Evolutionary conservation across 2,329 filamentous ascomycete species (phyloP).

Genomic region (Penicillium digitatum): DNA sequence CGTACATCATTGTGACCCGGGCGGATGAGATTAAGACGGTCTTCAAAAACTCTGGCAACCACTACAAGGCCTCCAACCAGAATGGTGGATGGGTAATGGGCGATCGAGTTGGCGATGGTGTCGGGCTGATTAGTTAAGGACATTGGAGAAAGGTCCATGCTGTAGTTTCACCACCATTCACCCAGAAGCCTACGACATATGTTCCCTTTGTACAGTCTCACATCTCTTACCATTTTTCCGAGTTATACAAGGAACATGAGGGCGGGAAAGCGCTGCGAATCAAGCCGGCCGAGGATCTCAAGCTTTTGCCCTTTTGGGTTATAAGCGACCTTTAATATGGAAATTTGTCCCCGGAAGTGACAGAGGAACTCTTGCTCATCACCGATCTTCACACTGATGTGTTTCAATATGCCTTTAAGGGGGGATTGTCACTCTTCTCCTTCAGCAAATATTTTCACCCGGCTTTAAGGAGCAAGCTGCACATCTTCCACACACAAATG

Average conservation of each 20-base stretch:
- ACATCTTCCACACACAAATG: constrained; percentile 31
- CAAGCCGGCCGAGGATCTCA: constrained; percentile 31
- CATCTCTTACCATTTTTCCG: not conserved
- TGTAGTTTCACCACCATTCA: not conserved
- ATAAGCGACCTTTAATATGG: constrained; percentile 43
- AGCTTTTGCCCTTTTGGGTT: constrained; percentile 39
- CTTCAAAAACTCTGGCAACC: constrained; percentile 46
- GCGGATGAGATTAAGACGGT: constrained; percentile 37
- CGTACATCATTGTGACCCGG: constrained; percentile 34
- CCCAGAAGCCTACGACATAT: not conserved
- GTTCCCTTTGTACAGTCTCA: constrained; percentile 6
- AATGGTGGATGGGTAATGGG: constrained; percentile 43
- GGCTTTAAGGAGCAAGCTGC: constrained; percentile 25
- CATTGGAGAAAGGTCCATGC: constrained; percentile 6
- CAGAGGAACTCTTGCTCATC: constrained; percentile 21
- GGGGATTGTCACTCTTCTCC: constrained; percentile 32
- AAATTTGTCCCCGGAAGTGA: constrained; percentile 21
- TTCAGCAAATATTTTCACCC: constrained; percentile 16
- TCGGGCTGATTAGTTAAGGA: constrained; percentile 41
- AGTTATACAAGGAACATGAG: not conserved
- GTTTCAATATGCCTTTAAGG: constrained; percentile 34
- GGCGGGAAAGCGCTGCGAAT: not conserved
- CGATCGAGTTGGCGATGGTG: constrained; percentile 43
- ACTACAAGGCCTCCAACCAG: constrained; percentile 43
- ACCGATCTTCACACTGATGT: constrained; percentile 31